Base-by-base conservation (phyloP, 2,329 filamentous ascomycete genomes). In the Sporothrix luriei region DNA sequence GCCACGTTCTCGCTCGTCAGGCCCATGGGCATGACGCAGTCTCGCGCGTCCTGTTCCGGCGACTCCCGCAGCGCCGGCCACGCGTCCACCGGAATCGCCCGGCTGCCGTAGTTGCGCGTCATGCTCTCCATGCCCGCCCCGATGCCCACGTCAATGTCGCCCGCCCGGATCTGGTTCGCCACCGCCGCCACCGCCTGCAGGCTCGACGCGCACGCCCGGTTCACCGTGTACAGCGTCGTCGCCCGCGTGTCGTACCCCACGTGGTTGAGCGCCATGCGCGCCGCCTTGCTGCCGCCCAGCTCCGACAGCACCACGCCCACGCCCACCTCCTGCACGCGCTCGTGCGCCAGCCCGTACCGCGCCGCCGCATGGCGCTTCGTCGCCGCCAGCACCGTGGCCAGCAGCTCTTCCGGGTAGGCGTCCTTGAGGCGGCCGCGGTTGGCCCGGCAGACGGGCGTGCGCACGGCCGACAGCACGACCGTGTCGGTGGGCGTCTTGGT, bases 51-150 rank as follows among this genome's bases (percentile, higher is more conserved):
- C 76, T 90, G 84, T 11, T 86, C 84, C 1, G 81, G 79, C 3
- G 85, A 88, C 1, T 90, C 85, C 75, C 83, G 87, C 71, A 97
- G 81, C 66, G 86, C 88, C 0, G 90, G 88, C 92, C 93, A 97
- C 13, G 93, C 80, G 73, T 93, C 87, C 0, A 88, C 89, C 0
- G 94, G 94, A 55, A 97, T 95, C n/a, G 94, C 94, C 70, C 88
- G 84, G 33, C 84, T 88, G 66, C 90, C 93, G 80, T 97, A 97
- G 81, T 97, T 97, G 73, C 90, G 83, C 73, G 92, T 97, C 94
- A 97, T 97, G 81, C 91, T 94, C 85, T 97, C 94, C 91, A 96
- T 97, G 40, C 94, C 94, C 1, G 91, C 94, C 11, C 89, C 94
- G 72, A 97, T 88, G 71, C 92, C 94, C 0, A 85, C 83, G 72